These are phyloP conservation scores for Clarireedia homoeocarpa DNA, from an alignment of 2,329 filamentous ascomycete genomes.

Conservation along the genomic window DNA sequence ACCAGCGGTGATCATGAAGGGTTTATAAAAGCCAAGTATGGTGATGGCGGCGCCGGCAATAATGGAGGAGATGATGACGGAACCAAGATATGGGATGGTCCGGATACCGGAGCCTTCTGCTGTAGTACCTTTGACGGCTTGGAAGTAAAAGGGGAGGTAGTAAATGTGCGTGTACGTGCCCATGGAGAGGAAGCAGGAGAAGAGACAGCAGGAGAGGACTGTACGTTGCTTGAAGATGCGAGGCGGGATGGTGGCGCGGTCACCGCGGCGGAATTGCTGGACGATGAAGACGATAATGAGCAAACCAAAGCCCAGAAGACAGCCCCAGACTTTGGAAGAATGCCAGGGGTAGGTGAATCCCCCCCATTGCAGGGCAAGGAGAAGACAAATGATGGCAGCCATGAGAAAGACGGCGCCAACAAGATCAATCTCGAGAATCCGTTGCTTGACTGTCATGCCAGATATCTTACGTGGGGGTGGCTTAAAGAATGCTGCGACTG, in stretches of 20 bases:
- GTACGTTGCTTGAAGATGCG: constrained; percentile 36
- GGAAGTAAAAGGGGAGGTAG: constrained; percentile 44
- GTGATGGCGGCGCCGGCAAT: constrained; percentile 34
- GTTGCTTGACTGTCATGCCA: constrained; percentile 29
- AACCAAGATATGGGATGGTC: constrained; percentile 37
- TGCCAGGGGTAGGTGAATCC: constrained; percentile 39
- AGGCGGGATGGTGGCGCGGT: constrained; percentile 42
- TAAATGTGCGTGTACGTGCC: constrained; percentile 31
- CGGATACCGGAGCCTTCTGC: constrained; percentile 34
- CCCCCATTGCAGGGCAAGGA: constrained; percentile 42
- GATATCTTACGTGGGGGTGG: constrained; percentile 30
- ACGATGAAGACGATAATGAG: constrained; percentile 32
- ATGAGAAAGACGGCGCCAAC: constrained; percentile 40
- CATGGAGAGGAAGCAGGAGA: constrained; percentile 30
- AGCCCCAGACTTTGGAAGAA: constrained; percentile 35
- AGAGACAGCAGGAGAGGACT: constrained; percentile 30
- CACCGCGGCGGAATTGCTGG: constrained; percentile 37
- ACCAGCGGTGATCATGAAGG: constrained; percentile 38
- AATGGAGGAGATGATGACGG: constrained; percentile 36
- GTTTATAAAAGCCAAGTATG: constrained; percentile 35
- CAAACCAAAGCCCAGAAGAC: constrained; percentile 34
- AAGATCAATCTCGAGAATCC: constrained; percentile 40
- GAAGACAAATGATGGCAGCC: constrained; percentile 35
- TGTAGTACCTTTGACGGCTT: constrained; percentile 36
- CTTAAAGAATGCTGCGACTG: constrained; percentile 38